phyloP scores from a whole-genome alignment of 306 rosid species.

The Castanopsis chinensis region DNA sequence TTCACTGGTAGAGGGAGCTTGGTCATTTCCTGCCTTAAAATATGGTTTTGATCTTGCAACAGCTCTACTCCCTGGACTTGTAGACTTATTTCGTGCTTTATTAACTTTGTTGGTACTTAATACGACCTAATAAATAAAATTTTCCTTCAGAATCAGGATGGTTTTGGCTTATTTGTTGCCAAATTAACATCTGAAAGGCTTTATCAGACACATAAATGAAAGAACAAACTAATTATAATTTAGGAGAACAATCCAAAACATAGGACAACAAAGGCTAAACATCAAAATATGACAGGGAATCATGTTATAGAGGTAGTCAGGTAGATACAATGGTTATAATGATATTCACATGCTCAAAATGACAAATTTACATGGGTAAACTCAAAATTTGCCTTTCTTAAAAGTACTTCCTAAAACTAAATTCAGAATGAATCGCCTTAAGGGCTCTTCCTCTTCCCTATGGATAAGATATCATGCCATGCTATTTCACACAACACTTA shows the following conservation, averaged over 20 bases:
- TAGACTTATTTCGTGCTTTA: conserved; percentile 33
- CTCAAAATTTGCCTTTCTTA: neutral
- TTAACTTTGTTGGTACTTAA: conserved; percentile 25
- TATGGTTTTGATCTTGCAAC: conserved; percentile 25
- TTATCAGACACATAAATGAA: neutral
- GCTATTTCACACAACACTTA: neutral
- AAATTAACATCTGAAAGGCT: neutral
- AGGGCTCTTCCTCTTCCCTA: neutral
- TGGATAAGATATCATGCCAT: neutral
- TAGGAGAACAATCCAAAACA: neutral
- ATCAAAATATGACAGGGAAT: neutral
- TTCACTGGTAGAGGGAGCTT: conserved; percentile 9
- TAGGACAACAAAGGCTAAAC: neutral
- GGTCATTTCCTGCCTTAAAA: conserved; percentile 33
- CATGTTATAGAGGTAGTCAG: too few relatives aligned
- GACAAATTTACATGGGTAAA: neutral
- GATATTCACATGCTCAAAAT: neutral
- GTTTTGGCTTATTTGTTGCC: neutral
- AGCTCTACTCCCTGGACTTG: conserved; percentile 24
- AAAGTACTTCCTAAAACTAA: neutral
- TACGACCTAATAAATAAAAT: conserved; percentile 28
- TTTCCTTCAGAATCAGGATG: conserved; percentile 1
- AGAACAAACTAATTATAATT: neutral
- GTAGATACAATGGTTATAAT: neutral
- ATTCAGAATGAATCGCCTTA: neutral